Evolutionary conservation across 2,329 filamentous ascomycete genomes (phyloP).

Genomic region (Pseudogymnoascus destructans): DNA sequence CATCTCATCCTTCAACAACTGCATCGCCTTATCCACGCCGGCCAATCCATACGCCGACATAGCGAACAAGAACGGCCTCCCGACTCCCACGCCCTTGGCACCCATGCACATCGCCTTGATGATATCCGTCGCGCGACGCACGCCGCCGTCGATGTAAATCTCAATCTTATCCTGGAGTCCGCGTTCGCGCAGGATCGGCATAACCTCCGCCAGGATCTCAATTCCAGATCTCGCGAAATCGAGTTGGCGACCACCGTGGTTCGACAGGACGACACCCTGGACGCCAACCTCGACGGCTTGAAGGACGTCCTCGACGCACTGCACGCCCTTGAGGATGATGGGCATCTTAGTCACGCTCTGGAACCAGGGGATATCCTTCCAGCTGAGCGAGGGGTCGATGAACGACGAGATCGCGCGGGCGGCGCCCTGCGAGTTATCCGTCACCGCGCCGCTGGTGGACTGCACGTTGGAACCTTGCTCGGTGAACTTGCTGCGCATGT

Average conservation of each 20-base stretch:
- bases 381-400: slow-evolving; percentile 86
- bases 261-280: slow-evolving; percentile 84
- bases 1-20: slow-evolving; percentile 87
- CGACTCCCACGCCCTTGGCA: slow-evolving; percentile 85
- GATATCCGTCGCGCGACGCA: slow-evolving; percentile 84
- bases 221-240: slow-evolving; percentile 83
- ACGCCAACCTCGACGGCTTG: slow-evolving; percentile 70
- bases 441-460: slow-evolving; percentile 46
- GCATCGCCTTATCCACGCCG: slow-evolving; percentile 86
- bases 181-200: slow-evolving; percentile 67
- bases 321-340: slow-evolving; percentile 91
- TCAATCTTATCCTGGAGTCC: slow-evolving; percentile 68
- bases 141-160: slow-evolving; percentile 80
- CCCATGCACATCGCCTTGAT: slow-evolving; percentile 90
- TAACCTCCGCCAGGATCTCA: slow-evolving; percentile 84
- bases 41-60: slow-evolving; percentile 84
- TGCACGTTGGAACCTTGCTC: slow-evolving; percentile 79
- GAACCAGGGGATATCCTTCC: slow-evolving; percentile 95
- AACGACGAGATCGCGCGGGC: slow-evolving; percentile 91
- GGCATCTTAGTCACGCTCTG: slow-evolving; percentile 81
- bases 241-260: slow-evolving; percentile 89
- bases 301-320: slow-evolving; percentile 89
- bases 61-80: slow-evolving; percentile 86
- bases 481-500: slow-evolving; percentile 88
- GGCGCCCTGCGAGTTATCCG: slow-evolving; percentile 82